A percentile compares a stretch with the other conserved stretches of the same genome.
phyloP scores from a whole-genome alignment of 225 moss, liverwort and hornwort genomes.

The Thuidium tamariscinum region DNA sequence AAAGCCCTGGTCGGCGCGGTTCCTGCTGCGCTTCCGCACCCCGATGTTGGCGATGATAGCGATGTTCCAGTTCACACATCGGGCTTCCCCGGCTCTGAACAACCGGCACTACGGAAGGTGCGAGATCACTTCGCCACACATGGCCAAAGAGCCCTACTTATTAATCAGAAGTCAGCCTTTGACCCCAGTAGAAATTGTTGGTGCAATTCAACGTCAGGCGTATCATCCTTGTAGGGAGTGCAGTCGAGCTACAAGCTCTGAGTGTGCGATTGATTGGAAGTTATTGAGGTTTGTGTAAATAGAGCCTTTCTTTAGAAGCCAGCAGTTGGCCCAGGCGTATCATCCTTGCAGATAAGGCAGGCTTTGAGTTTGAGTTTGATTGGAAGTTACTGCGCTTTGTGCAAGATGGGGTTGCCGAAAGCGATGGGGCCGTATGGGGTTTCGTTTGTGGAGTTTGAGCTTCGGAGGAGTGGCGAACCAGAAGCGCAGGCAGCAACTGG shows the following conservation, averaged over 20 bases:
- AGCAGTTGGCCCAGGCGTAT: not conserved
- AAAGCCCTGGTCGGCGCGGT: not conserved
- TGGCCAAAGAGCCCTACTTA: not conserved
- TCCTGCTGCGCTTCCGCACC: not conserved
- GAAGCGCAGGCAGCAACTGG: not conserved
- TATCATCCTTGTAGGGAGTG: not conserved
- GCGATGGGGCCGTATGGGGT: slow-evolving; percentile 63
- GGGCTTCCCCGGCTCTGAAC: not conserved
- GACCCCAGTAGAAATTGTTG: not conserved
- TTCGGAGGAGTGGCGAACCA: slow-evolving; percentile 35
- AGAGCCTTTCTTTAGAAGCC: not conserved
- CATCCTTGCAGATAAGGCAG: not conserved
- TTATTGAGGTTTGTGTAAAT: not conserved
- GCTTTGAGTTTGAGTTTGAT: not conserved
- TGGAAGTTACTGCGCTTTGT: not conserved
- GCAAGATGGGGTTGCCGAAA: slow-evolving; percentile 76
- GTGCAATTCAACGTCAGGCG: not conserved
- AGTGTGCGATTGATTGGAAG: not conserved
- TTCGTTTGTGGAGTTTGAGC: slow-evolving; percentile 86
- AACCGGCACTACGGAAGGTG: not conserved
- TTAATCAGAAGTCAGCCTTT: too few relatives aligned
- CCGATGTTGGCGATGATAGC: not conserved
- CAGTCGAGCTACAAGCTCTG: not conserved
- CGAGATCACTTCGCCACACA: not conserved
- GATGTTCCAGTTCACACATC: not conserved